Base-by-base conservation (phyloP, 352 stramenopile genomes). In the Phytophthora tentaculata region DNA sequence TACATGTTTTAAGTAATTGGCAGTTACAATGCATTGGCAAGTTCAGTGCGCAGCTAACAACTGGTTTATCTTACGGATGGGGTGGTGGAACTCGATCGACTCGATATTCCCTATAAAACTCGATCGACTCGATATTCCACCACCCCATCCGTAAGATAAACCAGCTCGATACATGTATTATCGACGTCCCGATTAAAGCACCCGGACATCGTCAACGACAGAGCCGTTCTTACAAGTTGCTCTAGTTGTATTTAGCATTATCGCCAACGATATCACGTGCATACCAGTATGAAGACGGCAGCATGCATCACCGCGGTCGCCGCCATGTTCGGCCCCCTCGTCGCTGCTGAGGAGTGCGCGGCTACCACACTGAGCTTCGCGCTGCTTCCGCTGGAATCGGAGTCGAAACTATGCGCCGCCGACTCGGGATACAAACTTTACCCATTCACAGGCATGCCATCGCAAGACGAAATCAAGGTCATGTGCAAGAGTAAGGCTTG, bases 341-440 rank as follows among this genome's bases (percentile, higher is more conserved):
- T 67, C 26, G 47, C 41, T 20, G 73, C 69, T 5, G 69, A 70
- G 51, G 61, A 80, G 41, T 80, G 73, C 45, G 61, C 52, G 13
- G 49, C 58, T 16, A 69, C 69, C n/a, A 66, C 69, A 17, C 69
- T 80, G 32, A 73, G 69, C 37, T 63, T 76, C 35, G 73, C 61
- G 49, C 52, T 80, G 28, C 69, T 80, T 20, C 73, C 73, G 8
- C 66, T 80, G 50, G 57, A 74, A 22, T 64, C 67, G 39, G 52
- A 72, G 35, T 73, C 68, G 53, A 61, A 50, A 29, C 23, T 62
- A 10, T 81, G 74, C 53, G 49, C 57, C 17, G 51, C 43, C 29
- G 62, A 74, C 5, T 76, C 70, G 26, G 63, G 48, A 14, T 81
- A 77, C 74, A 77, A 76, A 26, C 56, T 81, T 23, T 77, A 71